These are phyloP conservation scores for Dendrobium chrysotoxum DNA, from an alignment of 106 monocot genomes.

Conservation along the genomic window DNA sequence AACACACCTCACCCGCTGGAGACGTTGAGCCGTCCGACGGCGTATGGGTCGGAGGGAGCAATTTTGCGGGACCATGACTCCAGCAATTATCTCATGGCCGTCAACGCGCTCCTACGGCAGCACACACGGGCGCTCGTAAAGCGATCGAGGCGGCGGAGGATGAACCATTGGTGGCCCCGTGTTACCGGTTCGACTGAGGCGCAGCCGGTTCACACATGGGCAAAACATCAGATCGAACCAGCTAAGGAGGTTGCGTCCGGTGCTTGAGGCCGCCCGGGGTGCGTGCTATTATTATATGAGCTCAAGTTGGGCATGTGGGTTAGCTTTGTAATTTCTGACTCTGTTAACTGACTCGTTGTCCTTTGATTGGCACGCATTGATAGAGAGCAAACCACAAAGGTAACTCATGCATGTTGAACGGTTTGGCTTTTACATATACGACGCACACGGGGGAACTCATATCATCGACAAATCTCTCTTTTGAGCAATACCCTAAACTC, in stretches of 20 bases:
- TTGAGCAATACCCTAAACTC: too few relatives aligned
- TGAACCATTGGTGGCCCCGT: background rate
- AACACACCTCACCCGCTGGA: slow-evolving; percentile 81
- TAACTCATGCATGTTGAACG: too few relatives aligned
- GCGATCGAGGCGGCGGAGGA: background rate
- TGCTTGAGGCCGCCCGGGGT: background rate
- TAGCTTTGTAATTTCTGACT: too few relatives aligned
- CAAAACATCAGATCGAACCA: background rate
- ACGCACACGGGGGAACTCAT: too few relatives aligned
- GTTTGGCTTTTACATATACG: too few relatives aligned
- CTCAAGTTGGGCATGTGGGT: too few relatives aligned
- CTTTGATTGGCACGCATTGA: too few relatives aligned
- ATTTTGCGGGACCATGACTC: slow-evolving; percentile 89
- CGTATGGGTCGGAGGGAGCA: slow-evolving; percentile 79
- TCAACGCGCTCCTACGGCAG: slow-evolving; percentile 36
- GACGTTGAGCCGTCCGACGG: slow-evolving; percentile 59
- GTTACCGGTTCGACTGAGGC: background rate
- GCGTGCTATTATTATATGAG: too few relatives aligned
- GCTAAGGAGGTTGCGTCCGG: background rate
- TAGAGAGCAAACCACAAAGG: too few relatives aligned
- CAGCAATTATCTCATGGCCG: slow-evolving; percentile 62
- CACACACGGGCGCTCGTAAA: slow-evolving; percentile 12
- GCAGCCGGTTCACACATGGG: background rate
- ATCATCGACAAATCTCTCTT: too few relatives aligned
- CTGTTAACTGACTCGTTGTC: too few relatives aligned